Evolutionary conservation across 2,329 filamentous ascomycete genomes (phyloP).

Genomic region (Diaporthe citri): DNA sequence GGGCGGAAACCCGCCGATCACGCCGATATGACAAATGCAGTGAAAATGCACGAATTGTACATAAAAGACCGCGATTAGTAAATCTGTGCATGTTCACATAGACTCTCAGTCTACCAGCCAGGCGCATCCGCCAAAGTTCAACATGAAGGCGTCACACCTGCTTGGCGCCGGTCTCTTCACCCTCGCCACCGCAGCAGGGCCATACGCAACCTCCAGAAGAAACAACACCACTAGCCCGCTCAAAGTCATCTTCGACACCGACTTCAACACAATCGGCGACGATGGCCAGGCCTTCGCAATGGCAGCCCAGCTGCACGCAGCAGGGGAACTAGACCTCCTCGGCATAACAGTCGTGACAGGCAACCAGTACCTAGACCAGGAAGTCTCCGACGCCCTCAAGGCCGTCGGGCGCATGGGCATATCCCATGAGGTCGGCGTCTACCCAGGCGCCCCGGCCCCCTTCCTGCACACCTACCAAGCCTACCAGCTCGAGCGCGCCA

Average conservation of each 20-base stretch:
- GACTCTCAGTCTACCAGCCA: neutral
- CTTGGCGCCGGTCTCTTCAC: neutral
- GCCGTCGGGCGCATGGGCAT: slow-evolving; percentile 14
- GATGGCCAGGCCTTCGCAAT: slow-evolving; percentile 26
- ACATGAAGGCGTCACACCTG: neutral
- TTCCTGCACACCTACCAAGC: slow-evolving; percentile 1
- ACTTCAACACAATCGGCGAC: slow-evolving; percentile 30
- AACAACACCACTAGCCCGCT: neutral
- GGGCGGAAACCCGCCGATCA: neutral
- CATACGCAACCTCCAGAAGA: neutral
- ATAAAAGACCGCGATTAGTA: fast-evolving
- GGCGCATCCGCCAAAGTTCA: no score
- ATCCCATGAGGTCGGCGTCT: neutral
- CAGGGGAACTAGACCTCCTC: neutral
- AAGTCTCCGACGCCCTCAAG: neutral
- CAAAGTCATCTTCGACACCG: slow-evolving; percentile 8
- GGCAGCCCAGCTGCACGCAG: slow-evolving; percentile 11
- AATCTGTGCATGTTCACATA: neutral
- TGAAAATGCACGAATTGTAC: neutral
- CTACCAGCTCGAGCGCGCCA: neutral
- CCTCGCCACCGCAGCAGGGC: neutral
- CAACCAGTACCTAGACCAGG: slow-evolving; percentile 11
- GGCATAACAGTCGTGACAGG: neutral
- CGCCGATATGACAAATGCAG: neutral
- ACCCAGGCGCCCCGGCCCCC: neutral